Conservation (phyloP, 2,329 filamentous ascomycete species). For the Claviceps sorghi region DNA sequence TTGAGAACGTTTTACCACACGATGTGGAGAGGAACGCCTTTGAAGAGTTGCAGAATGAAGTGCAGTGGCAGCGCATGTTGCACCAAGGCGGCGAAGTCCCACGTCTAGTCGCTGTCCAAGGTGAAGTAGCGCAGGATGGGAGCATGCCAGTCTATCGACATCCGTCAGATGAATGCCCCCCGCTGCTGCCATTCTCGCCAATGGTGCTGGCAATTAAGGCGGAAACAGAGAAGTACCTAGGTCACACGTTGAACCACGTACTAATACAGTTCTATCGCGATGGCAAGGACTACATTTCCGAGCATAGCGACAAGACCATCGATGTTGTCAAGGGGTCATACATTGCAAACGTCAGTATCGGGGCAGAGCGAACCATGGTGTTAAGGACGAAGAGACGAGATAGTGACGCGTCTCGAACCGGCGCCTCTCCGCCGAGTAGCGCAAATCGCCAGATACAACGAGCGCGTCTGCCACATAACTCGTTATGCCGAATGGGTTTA, state of each 20-base stretch:
- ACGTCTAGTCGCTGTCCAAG: constrained; percentile 80
- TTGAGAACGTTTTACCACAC: constrained; percentile 52
- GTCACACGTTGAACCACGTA: constrained; percentile 77
- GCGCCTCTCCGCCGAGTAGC: constrained; percentile 5
- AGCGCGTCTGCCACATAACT: constrained; percentile 71
- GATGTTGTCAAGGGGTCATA: constrained; percentile 70
- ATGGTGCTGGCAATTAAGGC: constrained; percentile 54
- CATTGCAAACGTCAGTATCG: constrained; percentile 90
- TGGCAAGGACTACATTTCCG: constrained; percentile 81
- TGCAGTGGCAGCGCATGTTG: constrained; percentile 82
- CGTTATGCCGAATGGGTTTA: constrained; percentile 69
- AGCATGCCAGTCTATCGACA: constrained; percentile 86
- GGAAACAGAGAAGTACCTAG: constrained; percentile 55
- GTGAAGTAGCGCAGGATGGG: constrained; percentile 51
- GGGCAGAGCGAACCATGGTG: constrained; percentile 79
- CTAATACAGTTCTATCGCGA: constrained; percentile 87
- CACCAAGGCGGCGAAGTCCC: constrained; percentile 87
- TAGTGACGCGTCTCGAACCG: constrained; percentile 17
- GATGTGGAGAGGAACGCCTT: constrained; percentile 48
- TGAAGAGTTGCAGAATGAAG: constrained; percentile 54
- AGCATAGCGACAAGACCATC: constrained; percentile 93
- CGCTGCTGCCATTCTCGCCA: constrained; percentile 59
- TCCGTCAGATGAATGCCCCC: constrained; percentile 75
- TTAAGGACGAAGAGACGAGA: constrained; percentile 63
- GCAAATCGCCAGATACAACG: constrained; percentile 46